These are phyloP conservation scores for Trichopus zeylanicus DNA, from an alignment of 116 monocot species.

Conservation along the genomic window DNA sequence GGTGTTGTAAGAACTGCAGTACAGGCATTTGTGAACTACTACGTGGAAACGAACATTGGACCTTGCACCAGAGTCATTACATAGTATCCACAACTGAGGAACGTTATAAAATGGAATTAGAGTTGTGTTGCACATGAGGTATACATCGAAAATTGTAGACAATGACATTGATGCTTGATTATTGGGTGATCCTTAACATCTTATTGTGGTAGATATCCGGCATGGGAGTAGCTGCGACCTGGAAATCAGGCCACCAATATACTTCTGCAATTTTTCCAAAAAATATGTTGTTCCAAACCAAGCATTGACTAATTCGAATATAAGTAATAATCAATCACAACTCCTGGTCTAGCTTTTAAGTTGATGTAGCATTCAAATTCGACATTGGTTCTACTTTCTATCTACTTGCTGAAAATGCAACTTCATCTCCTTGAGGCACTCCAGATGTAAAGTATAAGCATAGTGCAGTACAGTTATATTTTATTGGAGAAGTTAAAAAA, in stretches of 20 bases:
- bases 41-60: constrained; percentile 72
- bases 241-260: neutral
- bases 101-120: too few relatives aligned
- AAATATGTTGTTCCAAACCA: neutral
- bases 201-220: constrained; percentile 63
- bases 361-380: neutral
- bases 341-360: constrained; percentile 68
- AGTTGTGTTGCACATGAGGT: too few relatives aligned
- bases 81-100: constrained; percentile 73
- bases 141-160: too few relatives aligned
- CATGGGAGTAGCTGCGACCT: constrained; percentile 76
- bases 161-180: too few relatives aligned
- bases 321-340: constrained; percentile 12
- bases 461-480: constrained; percentile 63
- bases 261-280: neutral
- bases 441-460: constrained; percentile 80
- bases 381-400: neutral
- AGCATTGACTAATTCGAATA: neutral
- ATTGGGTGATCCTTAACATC: constrained; percentile 65
- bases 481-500: constrained; percentile 75
- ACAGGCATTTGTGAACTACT: constrained; percentile 62
- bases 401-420: constrained; percentile 59
- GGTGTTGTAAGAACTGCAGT: constrained; percentile 83
- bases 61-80: constrained; percentile 73
- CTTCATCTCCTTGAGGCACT: constrained; percentile 72